Evolutionary conservation across 768 basidiomycete genomes (phyloP).

Genomic region (Suillus placidus): DNA sequence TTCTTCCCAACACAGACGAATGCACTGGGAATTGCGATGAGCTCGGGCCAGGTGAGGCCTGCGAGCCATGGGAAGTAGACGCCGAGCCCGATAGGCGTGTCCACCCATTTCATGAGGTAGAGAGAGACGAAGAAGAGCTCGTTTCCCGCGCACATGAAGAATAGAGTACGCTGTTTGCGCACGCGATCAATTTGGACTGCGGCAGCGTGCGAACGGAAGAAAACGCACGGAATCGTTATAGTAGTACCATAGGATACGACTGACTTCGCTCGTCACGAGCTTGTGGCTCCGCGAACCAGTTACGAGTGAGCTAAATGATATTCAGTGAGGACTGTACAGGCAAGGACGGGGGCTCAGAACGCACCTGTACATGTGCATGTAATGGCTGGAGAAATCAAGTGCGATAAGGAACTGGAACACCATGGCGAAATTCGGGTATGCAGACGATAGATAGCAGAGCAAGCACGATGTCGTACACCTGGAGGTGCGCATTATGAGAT

Average conservation of each 20-base stretch:
- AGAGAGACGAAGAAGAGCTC: constrained; percentile 95
- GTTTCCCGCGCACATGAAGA: constrained; percentile 92
- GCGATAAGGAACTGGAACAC: constrained; percentile 95
- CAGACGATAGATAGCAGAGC: constrained; percentile 89
- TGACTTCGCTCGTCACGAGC: constrained; percentile 88
- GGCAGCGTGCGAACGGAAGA: neutral
- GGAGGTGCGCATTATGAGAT: constrained; percentile 11
- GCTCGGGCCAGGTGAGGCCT: constrained; percentile 73
- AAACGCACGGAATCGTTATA: constrained; percentile 87
- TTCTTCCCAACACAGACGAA: constrained; percentile 84
- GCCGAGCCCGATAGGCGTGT: constrained; percentile 63
- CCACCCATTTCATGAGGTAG: constrained; percentile 89
- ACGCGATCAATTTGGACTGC: neutral
- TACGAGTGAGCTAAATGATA: constrained; percentile 73
- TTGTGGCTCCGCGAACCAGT: constrained; percentile 96
- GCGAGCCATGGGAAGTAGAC: constrained; percentile 16
- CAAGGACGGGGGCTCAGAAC: constrained; percentile 20
- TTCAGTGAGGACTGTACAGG: neutral
- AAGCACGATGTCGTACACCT: constrained; percentile 97
- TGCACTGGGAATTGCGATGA: constrained; percentile 61
- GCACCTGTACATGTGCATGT: constrained; percentile 99
- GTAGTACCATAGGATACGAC: constrained; percentile 87
- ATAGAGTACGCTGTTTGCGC: constrained; percentile 71
- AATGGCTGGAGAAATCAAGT: constrained; percentile 96
- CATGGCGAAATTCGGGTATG: constrained; percentile 83